Percentiles rank a stretch among this genome's conserved stretches.
These are phyloP conservation scores for Cupressus sempervirens DNA, from an alignment of 75 land plant genomes.

Conservation along the genomic window DNA sequence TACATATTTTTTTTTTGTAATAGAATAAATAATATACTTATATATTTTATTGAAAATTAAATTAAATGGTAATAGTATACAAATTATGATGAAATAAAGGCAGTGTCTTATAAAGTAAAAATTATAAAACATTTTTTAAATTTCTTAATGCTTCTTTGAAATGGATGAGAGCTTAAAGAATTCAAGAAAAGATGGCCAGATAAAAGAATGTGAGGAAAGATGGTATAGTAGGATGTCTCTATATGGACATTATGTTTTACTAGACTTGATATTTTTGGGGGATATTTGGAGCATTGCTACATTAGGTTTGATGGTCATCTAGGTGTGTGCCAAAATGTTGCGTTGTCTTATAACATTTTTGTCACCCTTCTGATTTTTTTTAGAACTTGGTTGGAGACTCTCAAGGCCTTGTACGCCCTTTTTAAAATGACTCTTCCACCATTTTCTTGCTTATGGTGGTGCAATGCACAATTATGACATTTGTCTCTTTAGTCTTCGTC, in stretches of 20 bases:
- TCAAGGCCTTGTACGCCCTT: not conserved
- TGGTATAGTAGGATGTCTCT: too few relatives aligned
- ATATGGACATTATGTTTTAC: not conserved
- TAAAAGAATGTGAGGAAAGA: too few relatives aligned
- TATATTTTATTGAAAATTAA: too few relatives aligned
- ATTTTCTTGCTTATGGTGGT: conserved; percentile 7
- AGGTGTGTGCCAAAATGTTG: not conserved
- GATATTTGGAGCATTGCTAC: not conserved
- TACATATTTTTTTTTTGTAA: too few relatives aligned
- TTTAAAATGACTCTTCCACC: not conserved
- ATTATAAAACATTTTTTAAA: too few relatives aligned
- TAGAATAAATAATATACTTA: too few relatives aligned
- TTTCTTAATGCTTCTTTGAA: not conserved
- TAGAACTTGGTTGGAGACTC: not conserved
- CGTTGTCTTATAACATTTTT: not conserved
- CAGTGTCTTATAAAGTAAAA: too few relatives aligned
- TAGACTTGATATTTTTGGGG: not conserved
- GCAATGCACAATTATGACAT: not conserved
- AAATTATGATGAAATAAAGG: too few relatives aligned
- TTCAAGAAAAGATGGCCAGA: not conserved
- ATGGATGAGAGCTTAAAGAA: not conserved
- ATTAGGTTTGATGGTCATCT: too few relatives aligned
- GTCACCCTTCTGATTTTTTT: not conserved
- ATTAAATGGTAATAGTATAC: too few relatives aligned
- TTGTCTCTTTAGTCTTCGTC: not conserved